A percentile compares a stretch with the other conserved stretches of the same genome.
These are phyloP conservation scores for Chaetoceros tenuissimus DNA, from an alignment of 108 stramenopile species.

Conservation along the genomic window DNA sequence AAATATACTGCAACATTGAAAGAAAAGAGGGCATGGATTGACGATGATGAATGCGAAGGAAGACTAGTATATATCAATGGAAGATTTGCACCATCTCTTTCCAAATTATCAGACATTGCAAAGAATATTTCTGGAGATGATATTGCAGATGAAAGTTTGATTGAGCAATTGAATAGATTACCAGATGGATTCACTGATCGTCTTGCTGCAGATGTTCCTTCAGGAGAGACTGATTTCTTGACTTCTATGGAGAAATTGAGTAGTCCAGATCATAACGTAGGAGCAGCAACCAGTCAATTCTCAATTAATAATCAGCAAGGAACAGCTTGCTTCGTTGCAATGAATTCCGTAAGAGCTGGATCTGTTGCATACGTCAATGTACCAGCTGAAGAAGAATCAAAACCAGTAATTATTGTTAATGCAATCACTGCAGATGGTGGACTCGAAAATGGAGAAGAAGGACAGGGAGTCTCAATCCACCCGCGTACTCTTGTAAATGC, in stretches of 20 bases:
- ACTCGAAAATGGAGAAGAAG: slow-evolving; percentile 9
- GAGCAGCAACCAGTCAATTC: slow-evolving; percentile 73
- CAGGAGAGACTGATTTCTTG: slow-evolving; percentile 32
- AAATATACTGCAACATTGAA: slow-evolving; percentile 14
- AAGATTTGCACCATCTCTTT: slow-evolving; percentile 58
- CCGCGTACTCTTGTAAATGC: slow-evolving; percentile 66
- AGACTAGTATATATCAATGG: slow-evolving; percentile 85
- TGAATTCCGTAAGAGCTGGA: slow-evolving; percentile 73
- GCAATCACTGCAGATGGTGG: slow-evolving; percentile 63
- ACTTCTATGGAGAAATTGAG: slow-evolving; percentile 59
- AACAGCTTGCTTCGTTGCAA: slow-evolving; percentile 81
- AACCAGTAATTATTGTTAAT: slow-evolving; percentile 71
- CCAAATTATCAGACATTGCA: slow-evolving; percentile 44
- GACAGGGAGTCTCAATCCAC: slow-evolving; percentile 64
- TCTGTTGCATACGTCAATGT: slow-evolving; percentile 56
- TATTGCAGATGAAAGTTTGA: slow-evolving; percentile 23
- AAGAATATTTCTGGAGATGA: slow-evolving; percentile 37
- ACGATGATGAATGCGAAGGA: slow-evolving; percentile 57
- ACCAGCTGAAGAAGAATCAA: slow-evolving; percentile 9
- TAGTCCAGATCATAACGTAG: slow-evolving; percentile 70
- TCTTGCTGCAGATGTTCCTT: slow-evolving; percentile 63
- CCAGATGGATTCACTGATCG: slow-evolving; percentile 87
- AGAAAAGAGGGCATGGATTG: slow-evolving; percentile 58
- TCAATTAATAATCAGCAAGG: slow-evolving; percentile 88
- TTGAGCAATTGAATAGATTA: slow-evolving; percentile 49